Evolutionary conservation across 345 rosid species (phyloP), one percentile per base, ranked within the genome.

Genomic region (Eucalyptus curtisii): DNA sequence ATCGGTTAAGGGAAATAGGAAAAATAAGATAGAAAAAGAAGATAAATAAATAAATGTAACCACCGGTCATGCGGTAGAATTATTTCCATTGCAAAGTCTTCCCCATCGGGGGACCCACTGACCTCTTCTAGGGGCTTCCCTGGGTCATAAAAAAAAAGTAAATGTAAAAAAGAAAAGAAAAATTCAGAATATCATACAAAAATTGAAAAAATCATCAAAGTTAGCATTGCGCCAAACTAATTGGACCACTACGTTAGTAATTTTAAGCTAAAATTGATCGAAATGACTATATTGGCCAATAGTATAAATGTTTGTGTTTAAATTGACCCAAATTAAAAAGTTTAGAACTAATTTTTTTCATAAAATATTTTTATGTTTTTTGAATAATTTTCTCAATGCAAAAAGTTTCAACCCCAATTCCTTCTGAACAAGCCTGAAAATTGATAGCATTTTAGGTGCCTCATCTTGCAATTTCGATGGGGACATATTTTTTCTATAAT

Each of bases 181-280:
- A 19, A 52, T 14, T 64, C 71, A 64, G 9, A 64, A 64, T n/a
- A 64, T n/a, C 16, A 24, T 13, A n/a, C 33, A 13, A 30, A n/a
- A n/a, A n/a, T 61, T n/a, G 17, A 13, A 64, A 64, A 64, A 4
- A 64, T n/a, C 0, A n/a, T 7, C 37, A 31, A n/a, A 3, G 10
- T n/a, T 2, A 25, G 7, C 64, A 57, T 52, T 52, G 55, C 9
- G 0, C 6, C 13, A 57, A 25, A 25, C 7, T 24, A 11, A 57
- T 25, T 25, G 3, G 7, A 57, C 14, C 3, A 25, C n/a, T 5
- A 57, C 2, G 2, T 25, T 0, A 5, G 0, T 25, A 27, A 57
- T 25, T 10, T 25, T 64, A 0, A 16, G 1, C 3, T 64, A 64
- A 64, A 66, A 66, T 66, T 66, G 40, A 8, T 1, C 1, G 4